Base-by-base conservation (phyloP, 169 alveolate species). In the Plasmodium inui region DNA sequence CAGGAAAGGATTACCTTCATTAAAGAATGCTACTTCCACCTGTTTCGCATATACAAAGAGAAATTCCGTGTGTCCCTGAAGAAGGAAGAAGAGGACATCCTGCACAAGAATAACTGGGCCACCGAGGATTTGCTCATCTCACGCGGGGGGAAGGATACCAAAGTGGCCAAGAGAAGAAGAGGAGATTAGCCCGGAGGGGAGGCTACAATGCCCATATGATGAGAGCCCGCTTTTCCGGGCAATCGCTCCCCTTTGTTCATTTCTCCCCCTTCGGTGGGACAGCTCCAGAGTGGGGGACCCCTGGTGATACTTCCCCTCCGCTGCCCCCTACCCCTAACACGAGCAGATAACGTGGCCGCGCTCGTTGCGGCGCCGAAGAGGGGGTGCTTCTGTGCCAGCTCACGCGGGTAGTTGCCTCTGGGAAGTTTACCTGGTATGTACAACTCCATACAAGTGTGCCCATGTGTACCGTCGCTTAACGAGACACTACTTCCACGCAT, bases 21-120 rank as follows among this genome's bases (percentile, higher is more conserved):
- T 14, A 90, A 90, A 90, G 17, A 71, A 28, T 90, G 57, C 44
- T 90, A 90, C 50, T 90, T 70, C 73, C 72, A 19, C 50, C 41
- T 90, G 12, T 90, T 90, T 34, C 30, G 72, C 39, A n/a, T 81
- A 6, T 90, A 90, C 61, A 90, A 90, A 81, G 41, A 67, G 1
- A 90, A 81, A 57, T 80, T 90, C 26, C 34, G 76, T 4, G 28
- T 90, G 26, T 12, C 34, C 10, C 46, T 90, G 76, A 39, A 34
- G 26, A 32, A 79, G 57, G 61, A 81, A n/a, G 95, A 81, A 70
- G 95, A 90, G 37, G 44, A 55, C 12, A 34, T 32, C 1, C 39
- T 90, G 83, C 95, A 90, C 55, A 19, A 39, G 41, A 46, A 34
- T n/a, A 61, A 41, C 37, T 90, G 95, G 95, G 83, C 12, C 39